Evolutionary conservation across 352 stramenopile species (phyloP).

Genomic region (Phytophthora pinifolia): DNA sequence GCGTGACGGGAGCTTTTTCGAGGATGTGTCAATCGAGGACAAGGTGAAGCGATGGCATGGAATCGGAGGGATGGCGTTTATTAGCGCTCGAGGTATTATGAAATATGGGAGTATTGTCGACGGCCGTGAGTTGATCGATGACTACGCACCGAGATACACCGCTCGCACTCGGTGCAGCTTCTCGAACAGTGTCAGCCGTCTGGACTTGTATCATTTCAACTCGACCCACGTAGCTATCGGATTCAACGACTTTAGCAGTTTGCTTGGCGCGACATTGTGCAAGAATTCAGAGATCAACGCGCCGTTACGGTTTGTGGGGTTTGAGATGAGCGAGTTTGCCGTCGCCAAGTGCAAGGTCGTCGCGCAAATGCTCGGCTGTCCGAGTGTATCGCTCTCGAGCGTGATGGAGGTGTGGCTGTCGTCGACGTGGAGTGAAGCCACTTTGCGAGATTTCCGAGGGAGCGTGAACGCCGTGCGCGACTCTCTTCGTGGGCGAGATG

Average conservation of each 20-base stretch:
- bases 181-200: slow-evolving; percentile 9
- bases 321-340: slow-evolving; percentile 32
- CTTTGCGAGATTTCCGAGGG: slow-evolving; percentile 18
- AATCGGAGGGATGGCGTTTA: slow-evolving; percentile 14
- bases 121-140: slow-evolving; percentile 2
- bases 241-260: slow-evolving; percentile 26
- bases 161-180: slow-evolving; percentile 18
- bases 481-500: slow-evolving; percentile 3
- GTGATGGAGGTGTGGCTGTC: slow-evolving; percentile 35
- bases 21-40: not conserved
- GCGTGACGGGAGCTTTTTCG: slow-evolving; percentile 11
- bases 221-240: slow-evolving; percentile 32
- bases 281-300: not conserved
- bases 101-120: slow-evolving; percentile 20
- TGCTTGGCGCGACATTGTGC: slow-evolving; percentile 10
- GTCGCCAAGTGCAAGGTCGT: slow-evolving; percentile 32
- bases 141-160: slow-evolving; percentile 11
- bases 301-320: slow-evolving; percentile 26
- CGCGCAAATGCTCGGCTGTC: slow-evolving; percentile 23
- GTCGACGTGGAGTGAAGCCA: slow-evolving; percentile 24
- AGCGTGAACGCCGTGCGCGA: slow-evolving; percentile 9
- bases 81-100: not conserved
- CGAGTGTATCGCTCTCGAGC: slow-evolving; percentile 14
- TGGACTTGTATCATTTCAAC: slow-evolving; percentile 21
- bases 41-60: slow-evolving; percentile 30